Base-by-base conservation (phyloP, 106 monocot genomes). In the Narthecium ossifragum region DNA sequence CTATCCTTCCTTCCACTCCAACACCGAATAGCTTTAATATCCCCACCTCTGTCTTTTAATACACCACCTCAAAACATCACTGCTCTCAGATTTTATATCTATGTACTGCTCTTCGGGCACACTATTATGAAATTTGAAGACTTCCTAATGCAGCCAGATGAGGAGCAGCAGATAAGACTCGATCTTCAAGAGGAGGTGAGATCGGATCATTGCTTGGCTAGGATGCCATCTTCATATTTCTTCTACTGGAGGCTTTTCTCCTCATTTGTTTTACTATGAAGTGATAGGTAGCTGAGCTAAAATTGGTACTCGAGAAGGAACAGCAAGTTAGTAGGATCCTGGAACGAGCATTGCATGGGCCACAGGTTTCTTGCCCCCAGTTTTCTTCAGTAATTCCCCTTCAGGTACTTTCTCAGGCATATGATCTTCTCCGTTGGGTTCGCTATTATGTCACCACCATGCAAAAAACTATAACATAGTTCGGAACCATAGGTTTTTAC, bases 61-160 rank as follows among this genome's bases (percentile, higher is more conserved):
- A 30, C n/a, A 12, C 67, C 1, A 53, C 67, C 66, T n/a, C 67
- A 28, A 36, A 27, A 30, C 39, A 37, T 37, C 56, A 48, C 56
- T 57, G 45, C 17, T 46, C 60, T 8, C 14, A 23, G 22, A 59
- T 3, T 7, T 30, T 24, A 46, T 47, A 67, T 18, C 23, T 65
- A 58, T 45, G 56, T 32, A 37, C 56, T 22, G 2, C 63, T 14
- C n/a, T n/a, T n/a, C n/a, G n/a, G 6, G 45, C 26, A 4, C 11
- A 14, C 12, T 6, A 37, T 58, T 25, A 90, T 82, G 82, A 82
- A 90, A 62, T 57, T 80, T 18, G 71, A 57, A 48, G 71, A 90
- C 8, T 69, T 91, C 40, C 82, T 83, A 48, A 86, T 87, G 92
- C 60, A 72, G 56, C 69, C 40, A 49, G 64, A 74, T 13, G 64